phyloP scores from a whole-genome alignment of 371 early-diverging fungal genomes.

The Chytridiales sp. region DNA sequence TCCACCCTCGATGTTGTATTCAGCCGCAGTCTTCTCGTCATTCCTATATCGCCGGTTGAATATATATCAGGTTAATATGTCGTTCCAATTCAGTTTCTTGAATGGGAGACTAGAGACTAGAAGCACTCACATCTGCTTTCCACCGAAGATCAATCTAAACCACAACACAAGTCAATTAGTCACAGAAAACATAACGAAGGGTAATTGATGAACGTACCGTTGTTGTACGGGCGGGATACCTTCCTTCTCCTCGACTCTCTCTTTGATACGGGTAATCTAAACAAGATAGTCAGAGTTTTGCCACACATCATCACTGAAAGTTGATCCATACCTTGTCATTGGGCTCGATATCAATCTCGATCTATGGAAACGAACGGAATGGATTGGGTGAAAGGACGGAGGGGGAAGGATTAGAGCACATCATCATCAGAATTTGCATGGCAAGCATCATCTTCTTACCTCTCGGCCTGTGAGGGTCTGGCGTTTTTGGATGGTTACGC shows the following conservation, averaged over 20 bases:
- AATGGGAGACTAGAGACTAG: too few species aligned
- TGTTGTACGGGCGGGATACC: slow-evolving; percentile 97
- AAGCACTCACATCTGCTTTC: slow-evolving; percentile 84
- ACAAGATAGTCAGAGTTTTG: neutral
- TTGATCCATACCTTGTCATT: slow-evolving; percentile 61
- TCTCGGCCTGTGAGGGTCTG: slow-evolving; percentile 93
- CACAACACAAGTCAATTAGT: neutral
- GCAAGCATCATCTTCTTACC: slow-evolving; percentile 51
- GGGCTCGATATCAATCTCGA: slow-evolving; percentile 90
- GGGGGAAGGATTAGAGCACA: neutral
- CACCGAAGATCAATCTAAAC: slow-evolving; percentile 82
- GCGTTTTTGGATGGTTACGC: too few species aligned
- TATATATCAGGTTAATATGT: too few species aligned
- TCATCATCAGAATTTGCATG: neutral
- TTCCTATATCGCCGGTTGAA: too few species aligned
- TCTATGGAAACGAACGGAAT: slow-evolving; percentile 51
- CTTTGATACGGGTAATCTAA: slow-evolving; percentile 87
- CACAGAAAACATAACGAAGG: neutral
- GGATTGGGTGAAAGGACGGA: neutral
- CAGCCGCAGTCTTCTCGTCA: slow-evolving; percentile 78
- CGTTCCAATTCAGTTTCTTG: too few species aligned
- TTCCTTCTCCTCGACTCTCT: slow-evolving; percentile 93
- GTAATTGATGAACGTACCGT: slow-evolving; percentile 58
- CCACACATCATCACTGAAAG: neutral
- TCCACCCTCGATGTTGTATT: slow-evolving; percentile 83